Base-by-base conservation (phyloP, 2,329 filamentous ascomycete species). In the Aspergillus transmontanensis region DNA sequence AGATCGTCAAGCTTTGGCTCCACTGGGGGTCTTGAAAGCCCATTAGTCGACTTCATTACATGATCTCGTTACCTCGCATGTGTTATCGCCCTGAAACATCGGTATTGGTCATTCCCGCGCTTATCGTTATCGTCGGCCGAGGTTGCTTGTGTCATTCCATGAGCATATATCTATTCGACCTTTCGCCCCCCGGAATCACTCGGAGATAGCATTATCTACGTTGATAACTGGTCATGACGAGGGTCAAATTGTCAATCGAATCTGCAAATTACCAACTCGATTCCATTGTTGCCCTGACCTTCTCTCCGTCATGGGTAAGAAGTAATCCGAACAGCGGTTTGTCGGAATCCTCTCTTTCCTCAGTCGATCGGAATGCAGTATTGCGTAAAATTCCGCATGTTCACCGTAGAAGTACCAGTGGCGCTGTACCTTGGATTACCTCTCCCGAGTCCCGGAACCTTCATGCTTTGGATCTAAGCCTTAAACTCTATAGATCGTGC, bases 31-130 rank as follows among this genome's bases (percentile, higher is more conserved):
- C 39, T 41, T 6, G 34, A 36, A 21, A 53, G 45, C 12, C 12
- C 28, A 53, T 53, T 53, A 54, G 51, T 30, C 12, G 51, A 54
- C 30, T n/a, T n/a, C 16, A 54, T 54, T 54, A 54, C 51, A 36
- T 54, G 28, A 54, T 54, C 19, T 16, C n/a, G 9, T 36, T 36
- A 19, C 23, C 19, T 48, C 21, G 43, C 45, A 5, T 19, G 12
- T 50, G 23, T 50, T 50, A 50, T 50, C 26, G 46, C 21, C 3
- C 21, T 48, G 45, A 53, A 12, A 53, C 14, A 53, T 34, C 7
- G 19, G 50, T n/a, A 34, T 30, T 53, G 50, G 50, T n/a, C 30
- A 30, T 30, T 28, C 23, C 9, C 11, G 16, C 32, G n/a, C 51
- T 54, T 54, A 54, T 54, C 51, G 30, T 23, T 36, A 54, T 54